phyloP scores from a whole-genome alignment of 2,329 filamentous ascomycete genomes.

The Periconia macrospinosa region DNA sequence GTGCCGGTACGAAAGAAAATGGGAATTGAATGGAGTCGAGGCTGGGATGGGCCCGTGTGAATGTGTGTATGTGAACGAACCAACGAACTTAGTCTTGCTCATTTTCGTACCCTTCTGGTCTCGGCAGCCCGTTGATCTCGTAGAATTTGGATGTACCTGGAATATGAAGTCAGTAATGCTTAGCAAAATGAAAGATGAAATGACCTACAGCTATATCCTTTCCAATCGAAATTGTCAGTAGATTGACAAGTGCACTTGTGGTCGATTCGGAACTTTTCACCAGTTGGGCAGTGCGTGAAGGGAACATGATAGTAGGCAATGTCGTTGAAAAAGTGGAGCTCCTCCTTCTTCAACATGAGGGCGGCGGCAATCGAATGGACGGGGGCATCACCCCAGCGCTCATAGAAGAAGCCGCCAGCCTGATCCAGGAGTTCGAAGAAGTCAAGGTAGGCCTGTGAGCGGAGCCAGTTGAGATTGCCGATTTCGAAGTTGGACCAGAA shows the following conservation, averaged over 20 bases:
- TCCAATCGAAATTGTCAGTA: conserved; percentile 98
- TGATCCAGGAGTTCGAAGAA: conserved; percentile 87
- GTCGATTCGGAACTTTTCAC: conserved; percentile 79
- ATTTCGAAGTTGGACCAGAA: conserved; percentile 99
- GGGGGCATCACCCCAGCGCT: conserved; percentile 96
- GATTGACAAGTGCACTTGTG: conserved; percentile 95
- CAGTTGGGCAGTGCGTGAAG: conserved; percentile 95
- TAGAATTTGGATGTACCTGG: conserved; percentile 86
- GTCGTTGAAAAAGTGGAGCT: conserved; percentile 98
- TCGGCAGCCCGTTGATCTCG: conserved; percentile 76
- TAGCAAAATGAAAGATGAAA: neutral
- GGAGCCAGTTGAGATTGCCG: conserved; percentile 89
- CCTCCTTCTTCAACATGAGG: conserved; percentile 84
- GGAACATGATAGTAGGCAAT: conserved; percentile 98
- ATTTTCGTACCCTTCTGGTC: conserved; percentile 83
- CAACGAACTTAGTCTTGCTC: conserved; percentile 50
- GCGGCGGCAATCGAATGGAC: conserved; percentile 96
- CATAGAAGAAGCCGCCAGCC: conserved; percentile 98
- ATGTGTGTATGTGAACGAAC: conserved; percentile 14
- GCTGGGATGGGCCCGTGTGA: conserved; percentile 2
- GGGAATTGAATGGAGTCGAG: neutral
- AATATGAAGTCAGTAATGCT: conserved; percentile 11
- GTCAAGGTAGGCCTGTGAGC: conserved; percentile 84
- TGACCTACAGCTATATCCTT: conserved; percentile 89
- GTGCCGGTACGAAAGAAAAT: conserved; percentile 9